These are phyloP conservation scores for Pseudogymnoascus verrucosus DNA, from an alignment of 2,329 filamentous ascomycete species.

Conservation along the genomic window DNA sequence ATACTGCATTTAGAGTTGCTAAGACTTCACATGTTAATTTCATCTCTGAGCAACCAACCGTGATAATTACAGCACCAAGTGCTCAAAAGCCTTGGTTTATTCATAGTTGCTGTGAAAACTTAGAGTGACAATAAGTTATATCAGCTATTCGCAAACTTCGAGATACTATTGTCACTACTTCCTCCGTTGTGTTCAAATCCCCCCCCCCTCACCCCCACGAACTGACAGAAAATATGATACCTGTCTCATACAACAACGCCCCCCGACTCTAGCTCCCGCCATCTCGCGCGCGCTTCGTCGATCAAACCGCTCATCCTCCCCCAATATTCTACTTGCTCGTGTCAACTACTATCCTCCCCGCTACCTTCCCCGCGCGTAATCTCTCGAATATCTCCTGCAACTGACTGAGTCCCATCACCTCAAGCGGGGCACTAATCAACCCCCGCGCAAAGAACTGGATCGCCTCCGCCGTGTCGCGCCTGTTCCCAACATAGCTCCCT, in stretches of 20 bases:
- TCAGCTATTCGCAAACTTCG: background rate
- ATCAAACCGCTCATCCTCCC: background rate
- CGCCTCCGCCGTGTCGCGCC: conserved; percentile 79
- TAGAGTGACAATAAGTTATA: background rate
- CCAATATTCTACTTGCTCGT: conserved; percentile 46
- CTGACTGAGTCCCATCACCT: conserved; percentile 73
- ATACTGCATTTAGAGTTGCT: background rate
- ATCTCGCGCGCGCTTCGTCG: background rate
- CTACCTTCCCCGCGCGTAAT: conserved; percentile 63
- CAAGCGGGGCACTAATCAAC: conserved; percentile 79
- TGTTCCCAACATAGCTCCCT: conserved; percentile 89
- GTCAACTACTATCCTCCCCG: conserved; percentile 74
- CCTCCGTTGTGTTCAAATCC: background rate
- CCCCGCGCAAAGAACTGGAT: conserved; percentile 83
- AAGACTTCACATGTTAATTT: background rate
- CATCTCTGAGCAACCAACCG: background rate
- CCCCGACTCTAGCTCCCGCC: background rate
- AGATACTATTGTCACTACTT: background rate
- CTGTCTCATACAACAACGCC: background rate
- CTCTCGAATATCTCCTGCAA: conserved; percentile 72
- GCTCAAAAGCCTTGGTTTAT: background rate
- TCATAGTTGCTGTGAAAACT: background rate
- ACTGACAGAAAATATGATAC: background rate
- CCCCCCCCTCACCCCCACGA: background rate
- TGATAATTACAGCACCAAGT: background rate